Percentiles rank a stretch among this genome's conserved stretches.
Conservation (phyloP, 2,329 filamentous ascomycete genomes). For the Sporothrix euskadiensis region DNA sequence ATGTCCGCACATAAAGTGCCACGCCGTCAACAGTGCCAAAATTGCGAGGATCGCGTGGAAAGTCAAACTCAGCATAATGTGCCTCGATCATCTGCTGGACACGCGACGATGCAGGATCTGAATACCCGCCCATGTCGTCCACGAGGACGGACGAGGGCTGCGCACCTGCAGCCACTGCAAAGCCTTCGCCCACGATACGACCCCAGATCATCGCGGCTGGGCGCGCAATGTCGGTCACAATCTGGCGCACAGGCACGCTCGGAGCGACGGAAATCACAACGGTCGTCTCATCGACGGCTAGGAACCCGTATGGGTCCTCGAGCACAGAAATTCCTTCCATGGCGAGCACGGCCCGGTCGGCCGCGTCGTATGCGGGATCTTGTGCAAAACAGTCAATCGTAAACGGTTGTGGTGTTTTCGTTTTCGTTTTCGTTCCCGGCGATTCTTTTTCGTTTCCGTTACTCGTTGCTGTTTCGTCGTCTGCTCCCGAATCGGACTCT, state of each 20-base stretch:
- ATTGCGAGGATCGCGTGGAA: constrained; percentile 26
- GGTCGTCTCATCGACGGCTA: constrained; percentile 38
- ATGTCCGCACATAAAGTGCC: constrained; percentile 30
- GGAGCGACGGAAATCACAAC: constrained; percentile 38
- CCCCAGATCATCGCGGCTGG: constrained; percentile 39
- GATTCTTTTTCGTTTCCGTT: neutral
- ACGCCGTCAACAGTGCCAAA: constrained; percentile 31
- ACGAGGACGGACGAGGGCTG: constrained; percentile 7
- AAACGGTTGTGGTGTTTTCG: neutral
- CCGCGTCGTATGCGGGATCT: constrained; percentile 36
- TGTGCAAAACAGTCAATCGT: constrained; percentile 34
- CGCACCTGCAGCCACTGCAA: neutral
- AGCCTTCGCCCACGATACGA: neutral
- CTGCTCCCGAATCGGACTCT: neutral
- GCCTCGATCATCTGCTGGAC: constrained; percentile 30
- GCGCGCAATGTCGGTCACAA: constrained; percentile 40
- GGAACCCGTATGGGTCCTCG: constrained; percentile 39
- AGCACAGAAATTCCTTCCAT: constrained; percentile 36
- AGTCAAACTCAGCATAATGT: constrained; percentile 28
- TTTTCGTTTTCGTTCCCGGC: neutral
- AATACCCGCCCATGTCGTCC: constrained; percentile 30
- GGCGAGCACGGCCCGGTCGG: constrained; percentile 35
- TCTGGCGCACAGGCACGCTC: constrained; percentile 39
- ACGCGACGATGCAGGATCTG: constrained; percentile 31
- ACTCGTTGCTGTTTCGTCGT: neutral